A percentile compares a stretch with the other conserved stretches of the same genome.
Conservation (phyloP, 1,284 basidiomycete species). For the Dichomitus squalens region DNA sequence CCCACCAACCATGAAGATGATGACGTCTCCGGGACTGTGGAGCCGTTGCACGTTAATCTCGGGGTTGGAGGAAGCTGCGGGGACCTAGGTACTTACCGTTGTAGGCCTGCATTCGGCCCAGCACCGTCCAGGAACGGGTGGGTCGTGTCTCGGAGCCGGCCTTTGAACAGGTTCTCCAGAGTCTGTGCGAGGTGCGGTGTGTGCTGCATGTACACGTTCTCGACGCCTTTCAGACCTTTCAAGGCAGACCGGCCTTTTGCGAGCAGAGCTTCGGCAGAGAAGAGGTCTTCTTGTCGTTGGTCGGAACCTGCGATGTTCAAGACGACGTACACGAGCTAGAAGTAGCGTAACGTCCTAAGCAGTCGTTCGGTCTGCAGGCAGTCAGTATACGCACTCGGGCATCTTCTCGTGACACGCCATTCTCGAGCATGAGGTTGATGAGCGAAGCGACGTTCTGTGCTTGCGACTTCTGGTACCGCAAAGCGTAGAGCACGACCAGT, state of each 20-base stretch:
- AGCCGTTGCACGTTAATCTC: slow-evolving; percentile 3
- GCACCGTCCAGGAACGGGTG: slow-evolving; percentile 88
- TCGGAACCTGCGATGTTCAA: slow-evolving; percentile 95
- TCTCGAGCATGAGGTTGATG: slow-evolving; percentile 80
- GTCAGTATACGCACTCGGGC: slow-evolving; percentile 62
- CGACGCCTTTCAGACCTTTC: slow-evolving; percentile 98
- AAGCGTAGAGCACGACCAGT: slow-evolving; percentile 91
- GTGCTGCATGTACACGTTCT: slow-evolving; percentile 99
- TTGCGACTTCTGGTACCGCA: slow-evolving; percentile 94
- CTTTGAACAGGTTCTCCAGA: slow-evolving; percentile 87
- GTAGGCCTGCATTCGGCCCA: slow-evolving; percentile 66
- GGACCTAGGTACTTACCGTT: slow-evolving; percentile 49
- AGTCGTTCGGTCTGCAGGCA: not conserved
- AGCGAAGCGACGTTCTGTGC: slow-evolving; percentile 83
- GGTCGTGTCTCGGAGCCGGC: slow-evolving; percentile 82
- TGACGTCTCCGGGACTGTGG: slow-evolving; percentile 89
- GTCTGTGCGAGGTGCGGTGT: slow-evolving; percentile 93
- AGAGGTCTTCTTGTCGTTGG: slow-evolving; percentile 96
- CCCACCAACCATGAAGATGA: slow-evolving; percentile 93
- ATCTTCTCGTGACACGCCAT: slow-evolving; percentile 84
- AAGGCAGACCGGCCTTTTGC: slow-evolving; percentile 93
- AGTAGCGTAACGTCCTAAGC: slow-evolving; percentile 2
- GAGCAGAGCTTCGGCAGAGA: slow-evolving; percentile 94
- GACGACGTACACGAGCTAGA: slow-evolving; percentile 89
- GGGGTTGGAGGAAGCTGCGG: not conserved